These are phyloP conservation scores for Ceratocystis ficicola DNA, from an alignment of 2,329 filamentous ascomycete genomes.

Conservation along the genomic window DNA sequence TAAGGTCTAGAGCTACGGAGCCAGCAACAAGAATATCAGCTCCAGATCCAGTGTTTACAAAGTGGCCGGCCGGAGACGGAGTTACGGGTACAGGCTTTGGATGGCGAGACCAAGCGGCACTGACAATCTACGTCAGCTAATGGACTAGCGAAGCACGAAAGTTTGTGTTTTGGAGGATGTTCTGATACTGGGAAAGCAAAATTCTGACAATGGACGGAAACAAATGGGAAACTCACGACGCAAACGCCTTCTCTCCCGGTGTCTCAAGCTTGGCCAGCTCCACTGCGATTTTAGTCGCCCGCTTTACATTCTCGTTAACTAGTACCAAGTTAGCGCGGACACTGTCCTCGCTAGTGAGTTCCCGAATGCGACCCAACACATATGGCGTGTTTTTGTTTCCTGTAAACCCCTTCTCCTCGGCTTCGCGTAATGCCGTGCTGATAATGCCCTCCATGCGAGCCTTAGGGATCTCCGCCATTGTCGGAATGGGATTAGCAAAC, in stretches of 20 bases:
- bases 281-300: conserved; percentile 43
- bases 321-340: conserved; percentile 61
- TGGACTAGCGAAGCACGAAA: not conserved
- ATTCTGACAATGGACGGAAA: not conserved
- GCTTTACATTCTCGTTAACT: conserved; percentile 41
- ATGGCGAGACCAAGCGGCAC: not conserved
- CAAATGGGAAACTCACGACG: conserved; percentile 11
- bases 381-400: conserved; percentile 78
- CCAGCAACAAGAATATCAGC: conserved; percentile 74
- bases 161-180: not conserved
- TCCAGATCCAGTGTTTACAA: conserved; percentile 23
- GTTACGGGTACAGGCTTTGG: conserved; percentile 21
- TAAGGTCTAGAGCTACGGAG: conserved; percentile 77
- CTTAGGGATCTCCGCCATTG: conserved; percentile 55
- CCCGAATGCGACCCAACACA: conserved; percentile 64
- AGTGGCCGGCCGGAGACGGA: conserved; percentile 20
- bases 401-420: conserved; percentile 49
- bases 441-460: conserved; percentile 59
- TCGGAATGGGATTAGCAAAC: conserved; percentile 80
- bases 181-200: not conserved
- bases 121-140: conserved; percentile 6
- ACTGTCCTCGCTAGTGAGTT: conserved; percentile 60
- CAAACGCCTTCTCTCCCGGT: conserved; percentile 15
- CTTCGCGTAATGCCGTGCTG: conserved; percentile 53
- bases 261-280: conserved; percentile 34